Base-by-base conservation (phyloP, 257 asterid genomes). In the Lavandula angustifolia region DNA sequence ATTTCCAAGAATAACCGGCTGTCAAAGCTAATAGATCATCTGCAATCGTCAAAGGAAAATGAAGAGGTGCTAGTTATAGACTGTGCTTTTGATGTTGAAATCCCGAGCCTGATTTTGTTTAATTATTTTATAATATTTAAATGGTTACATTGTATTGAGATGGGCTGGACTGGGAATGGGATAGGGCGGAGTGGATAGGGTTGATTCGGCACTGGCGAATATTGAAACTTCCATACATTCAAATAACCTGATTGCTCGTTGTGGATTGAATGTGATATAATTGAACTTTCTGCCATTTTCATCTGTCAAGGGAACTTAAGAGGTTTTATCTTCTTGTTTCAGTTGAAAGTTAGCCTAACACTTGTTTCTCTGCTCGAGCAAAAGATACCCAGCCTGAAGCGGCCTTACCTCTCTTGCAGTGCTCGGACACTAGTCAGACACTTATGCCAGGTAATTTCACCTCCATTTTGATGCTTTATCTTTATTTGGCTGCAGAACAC, bases 381-480 rank as follows among this genome's bases (percentile, higher is more conserved):
- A 76, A 88, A 75, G 54, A 80, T 92, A 44, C 96, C 99, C 68
- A 81, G 80, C 78, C 81, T 92, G 85, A 88, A 82, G 70, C 86
- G 96, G 49, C 96, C 97, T 57, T 85, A 78, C 60, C 82, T 92
- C 67, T 79, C 90, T 80, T 92, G 99, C 76, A 80, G 83, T 75
- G 68, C 87, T 13, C 75, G 82, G 51, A 66, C 82, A 71, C 78
- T 95, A 32, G 82, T 92, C 49, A 71, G 75, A 65, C 95, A 92
- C 72, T 79, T 92, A 66, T 78, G 91, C 80, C 95, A 89, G 80
- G 99, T 89, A 73, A 40, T 32, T 44, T 54, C 52, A 44, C 67
- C 58, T 53, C 51, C 71, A 65, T 51, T 74, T 43, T 43, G 12
- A 27, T 48, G 68, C 74, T 35, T 64, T 47, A 9, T 60, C 46